Base-by-base conservation (phyloP, 768 basidiomycete species). In the Xanthoconium purpureum region DNA sequence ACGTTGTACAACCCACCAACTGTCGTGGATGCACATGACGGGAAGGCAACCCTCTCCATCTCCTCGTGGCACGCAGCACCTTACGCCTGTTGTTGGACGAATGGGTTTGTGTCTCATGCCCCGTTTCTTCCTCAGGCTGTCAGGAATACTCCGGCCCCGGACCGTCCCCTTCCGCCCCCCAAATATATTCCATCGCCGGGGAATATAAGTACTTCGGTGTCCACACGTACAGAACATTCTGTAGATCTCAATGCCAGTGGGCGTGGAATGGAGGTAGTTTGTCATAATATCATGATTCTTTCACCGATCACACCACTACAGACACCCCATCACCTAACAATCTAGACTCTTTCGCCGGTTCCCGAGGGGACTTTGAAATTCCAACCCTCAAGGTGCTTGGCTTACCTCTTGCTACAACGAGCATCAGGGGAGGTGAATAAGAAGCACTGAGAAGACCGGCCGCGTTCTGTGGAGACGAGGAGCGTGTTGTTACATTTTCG, bases 361-460 rank as follows among this genome's bases (percentile, higher is more conserved):
- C 56, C 52, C 49, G 60, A 33, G 47, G 59, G 55, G 56, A 54
- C 44, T 62, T 71, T 63, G 61, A 70, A 61, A 70, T 72, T 52
- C 58, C 55, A 14, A 42, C 53, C 37, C 50, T 63, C 24, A 30
- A 56, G 49, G 58, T 57, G 48, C 47, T 62, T 20, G 59, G 61
- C 32, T 60, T 62, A 17, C 60, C 60, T 54, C 56, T 52, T 56
- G 57, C 59, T 36, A 63, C 69, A 60, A 65, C 69, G 59, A 62
- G 68, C 52, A 66, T 69, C 65, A 66, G 61, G 58, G 71, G 60
- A 61, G 63, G 69, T 52, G 61, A 71, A 59, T 65, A 52, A 56
- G 60, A 67, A 61, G 68, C 56, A 37, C 28, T 50, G 15, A 60
- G 51, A 66, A 61, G 63, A 35, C 54, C 50, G 36, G 58, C 32